phyloP scores from a whole-genome alignment of 805 yeast species.

The Metschnikowia bowlesiae region DNA sequence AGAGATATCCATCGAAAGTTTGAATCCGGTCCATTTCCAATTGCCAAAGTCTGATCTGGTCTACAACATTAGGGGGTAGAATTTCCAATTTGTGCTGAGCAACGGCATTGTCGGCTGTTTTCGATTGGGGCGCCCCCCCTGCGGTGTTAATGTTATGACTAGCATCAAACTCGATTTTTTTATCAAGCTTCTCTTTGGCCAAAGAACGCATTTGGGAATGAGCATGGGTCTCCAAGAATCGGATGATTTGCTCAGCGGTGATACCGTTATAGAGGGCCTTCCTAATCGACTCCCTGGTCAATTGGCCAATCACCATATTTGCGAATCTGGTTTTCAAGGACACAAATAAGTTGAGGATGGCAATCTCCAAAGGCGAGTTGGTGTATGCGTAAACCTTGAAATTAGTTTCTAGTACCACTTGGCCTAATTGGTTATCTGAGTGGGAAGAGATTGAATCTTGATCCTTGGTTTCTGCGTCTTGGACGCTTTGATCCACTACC shows the following conservation, averaged over 20 bases:
- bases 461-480: slow-evolving; percentile 20
- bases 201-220: slow-evolving; percentile 82
- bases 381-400: slow-evolving; percentile 91
- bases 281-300: slow-evolving; percentile 88
- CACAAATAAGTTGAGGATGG: slow-evolving; percentile 83
- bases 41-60: slow-evolving; percentile 95
- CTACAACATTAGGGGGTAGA: slow-evolving; percentile 93
- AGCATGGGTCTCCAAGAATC: slow-evolving; percentile 85
- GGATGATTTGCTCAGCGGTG: slow-evolving; percentile 89
- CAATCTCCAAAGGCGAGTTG: slow-evolving; percentile 90
- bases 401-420: slow-evolving; percentile 87
- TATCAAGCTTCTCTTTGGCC: slow-evolving; percentile 66
- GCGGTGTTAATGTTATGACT: slow-evolving; percentile 46
- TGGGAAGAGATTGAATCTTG: slow-evolving; percentile 9
- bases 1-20: slow-evolving; percentile 80
- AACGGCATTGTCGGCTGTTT: slow-evolving; percentile 23
- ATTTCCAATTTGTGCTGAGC: slow-evolving; percentile 55
- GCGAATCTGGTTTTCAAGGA: slow-evolving; percentile 80
- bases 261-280: slow-evolving; percentile 83
- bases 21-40: slow-evolving; percentile 89
- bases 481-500: slow-evolving; percentile 65
- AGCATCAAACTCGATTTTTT: slow-evolving; percentile 60
- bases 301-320: slow-evolving; percentile 89
- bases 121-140: slow-evolving; percentile 36
- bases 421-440: slow-evolving; percentile 44